phyloP scores from a whole-genome alignment of 768 basidiomycete species.

The Boletellus ananas region DNA sequence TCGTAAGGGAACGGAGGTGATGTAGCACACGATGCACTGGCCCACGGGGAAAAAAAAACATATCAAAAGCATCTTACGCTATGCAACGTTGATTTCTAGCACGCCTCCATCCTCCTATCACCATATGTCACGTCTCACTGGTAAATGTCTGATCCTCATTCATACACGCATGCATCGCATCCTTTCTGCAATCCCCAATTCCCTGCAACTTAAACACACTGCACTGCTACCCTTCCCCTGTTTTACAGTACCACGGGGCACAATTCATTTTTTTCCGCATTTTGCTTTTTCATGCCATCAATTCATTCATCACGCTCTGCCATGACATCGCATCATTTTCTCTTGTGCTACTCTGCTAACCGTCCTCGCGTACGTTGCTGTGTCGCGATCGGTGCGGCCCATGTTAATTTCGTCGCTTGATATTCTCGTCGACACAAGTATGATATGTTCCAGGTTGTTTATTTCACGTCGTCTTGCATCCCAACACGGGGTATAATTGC shows the following conservation, averaged over 20 bases:
- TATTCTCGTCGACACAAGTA: slow-evolving; percentile 15
- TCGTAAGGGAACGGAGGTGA: slow-evolving; percentile 33
- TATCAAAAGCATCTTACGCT: slow-evolving; percentile 17
- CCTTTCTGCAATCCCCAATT: slow-evolving; percentile 15
- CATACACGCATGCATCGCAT: slow-evolving; percentile 24
- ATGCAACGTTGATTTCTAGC: slow-evolving; percentile 11
- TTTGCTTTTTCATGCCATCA: slow-evolving; percentile 22
- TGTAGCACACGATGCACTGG: not conserved
- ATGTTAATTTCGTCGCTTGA: slow-evolving; percentile 18
- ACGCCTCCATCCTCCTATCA: slow-evolving; percentile 8
- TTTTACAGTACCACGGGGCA: slow-evolving; percentile 14
- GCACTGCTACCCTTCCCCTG: slow-evolving; percentile 10
- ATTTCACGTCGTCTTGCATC: not conserved
- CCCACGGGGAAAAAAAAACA: not conserved
- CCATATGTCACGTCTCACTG: slow-evolving; percentile 17
- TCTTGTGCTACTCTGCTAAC: slow-evolving; percentile 8
- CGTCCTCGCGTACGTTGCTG: slow-evolving; percentile 15
- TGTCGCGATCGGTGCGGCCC: slow-evolving; percentile 7
- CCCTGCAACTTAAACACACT: slow-evolving; percentile 24
- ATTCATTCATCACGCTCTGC: slow-evolving; percentile 13
- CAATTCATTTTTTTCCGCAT: slow-evolving; percentile 17
- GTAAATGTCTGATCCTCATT: slow-evolving; percentile 17
- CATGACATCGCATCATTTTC: slow-evolving; percentile 19
- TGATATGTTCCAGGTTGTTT: slow-evolving; percentile 14
- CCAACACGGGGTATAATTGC: not conserved